These are phyloP conservation scores for Cercospora zeae-maydis DNA, from an alignment of 2,329 filamentous ascomycete species.

Conservation along the genomic window DNA sequence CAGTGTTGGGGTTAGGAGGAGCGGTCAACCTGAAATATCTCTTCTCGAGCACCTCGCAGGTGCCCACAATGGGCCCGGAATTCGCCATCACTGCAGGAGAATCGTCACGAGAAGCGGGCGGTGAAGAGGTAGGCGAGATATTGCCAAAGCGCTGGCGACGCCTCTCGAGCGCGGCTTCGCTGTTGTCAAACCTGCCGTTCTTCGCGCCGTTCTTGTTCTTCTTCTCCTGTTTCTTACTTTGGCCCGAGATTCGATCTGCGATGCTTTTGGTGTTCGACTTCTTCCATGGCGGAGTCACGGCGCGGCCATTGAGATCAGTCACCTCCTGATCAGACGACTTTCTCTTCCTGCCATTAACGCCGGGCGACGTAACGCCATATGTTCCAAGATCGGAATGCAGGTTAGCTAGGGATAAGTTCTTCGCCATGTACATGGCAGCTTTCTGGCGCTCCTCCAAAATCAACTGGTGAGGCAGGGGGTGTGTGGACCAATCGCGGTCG, in stretches of 20 bases:
- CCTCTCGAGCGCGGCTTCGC: conserved; percentile 79
- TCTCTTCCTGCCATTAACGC: conserved; percentile 64
- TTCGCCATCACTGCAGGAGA: conserved; percentile 46
- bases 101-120: conserved; percentile 42
- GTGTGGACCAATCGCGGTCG: conserved; percentile 73
- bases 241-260: conserved; percentile 72
- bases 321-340: conserved; percentile 68
- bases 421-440: conserved; percentile 38
- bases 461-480: conserved; percentile 81
- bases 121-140: conserved; percentile 53
- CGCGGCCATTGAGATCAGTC: conserved; percentile 49
- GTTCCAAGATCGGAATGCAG: conserved; percentile 16
- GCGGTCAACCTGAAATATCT: conserved; percentile 90
- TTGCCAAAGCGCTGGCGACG: conserved; percentile 75
- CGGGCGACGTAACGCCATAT: conserved; percentile 18
- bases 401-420: conserved; percentile 31
- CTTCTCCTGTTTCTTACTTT: conserved; percentile 48
- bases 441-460: conserved; percentile 65
- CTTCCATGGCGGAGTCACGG: conserved; percentile 66
- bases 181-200: conserved; percentile 42
- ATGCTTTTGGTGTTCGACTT: conserved; percentile 60
- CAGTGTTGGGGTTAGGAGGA: conserved; percentile 80
- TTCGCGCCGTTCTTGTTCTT: conserved; percentile 42
- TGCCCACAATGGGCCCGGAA: conserved; percentile 74
- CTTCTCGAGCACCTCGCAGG: conserved; percentile 82